These are phyloP conservation scores for Fusarium piperis DNA, from an alignment of 2,329 filamentous ascomycete species.

Conservation along the genomic window DNA sequence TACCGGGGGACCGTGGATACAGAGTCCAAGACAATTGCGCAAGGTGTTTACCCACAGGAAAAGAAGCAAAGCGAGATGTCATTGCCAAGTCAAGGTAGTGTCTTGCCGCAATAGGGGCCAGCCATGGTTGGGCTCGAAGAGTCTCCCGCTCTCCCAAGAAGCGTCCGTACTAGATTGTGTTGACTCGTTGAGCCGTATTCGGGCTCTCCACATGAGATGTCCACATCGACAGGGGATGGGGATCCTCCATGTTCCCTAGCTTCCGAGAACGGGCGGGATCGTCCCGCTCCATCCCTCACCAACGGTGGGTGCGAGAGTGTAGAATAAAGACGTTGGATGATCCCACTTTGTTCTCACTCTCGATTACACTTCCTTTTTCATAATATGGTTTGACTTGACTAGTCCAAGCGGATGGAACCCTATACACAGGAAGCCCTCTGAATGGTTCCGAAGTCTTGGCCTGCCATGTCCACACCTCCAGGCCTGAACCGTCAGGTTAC, in stretches of 20 bases:
- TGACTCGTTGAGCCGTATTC: neutral
- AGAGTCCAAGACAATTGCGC: neutral
- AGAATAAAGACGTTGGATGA: neutral
- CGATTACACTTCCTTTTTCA: neutral
- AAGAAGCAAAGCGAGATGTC: neutral
- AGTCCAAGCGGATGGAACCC: neutral
- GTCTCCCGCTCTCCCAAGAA: neutral
- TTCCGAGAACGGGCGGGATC: neutral
- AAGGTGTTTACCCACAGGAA: neutral
- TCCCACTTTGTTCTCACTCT: neutral
- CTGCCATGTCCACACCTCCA: neutral
- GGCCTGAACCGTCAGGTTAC: neutral
- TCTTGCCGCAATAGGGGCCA: neutral
- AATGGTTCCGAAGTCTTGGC: neutral
- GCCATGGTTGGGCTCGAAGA: neutral
- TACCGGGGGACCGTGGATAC: neutral
- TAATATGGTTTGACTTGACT: neutral
- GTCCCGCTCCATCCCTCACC: neutral
- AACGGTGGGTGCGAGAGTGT: neutral
- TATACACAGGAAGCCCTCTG: neutral
- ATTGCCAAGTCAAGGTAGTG: neutral
- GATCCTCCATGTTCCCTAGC: neutral
- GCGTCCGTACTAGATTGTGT: neutral
- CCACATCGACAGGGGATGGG: neutral
- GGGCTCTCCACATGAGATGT: neutral